These are phyloP conservation scores for Fusarium algeriense DNA, from an alignment of 2,329 filamentous ascomycete genomes.

Conservation along the genomic window DNA sequence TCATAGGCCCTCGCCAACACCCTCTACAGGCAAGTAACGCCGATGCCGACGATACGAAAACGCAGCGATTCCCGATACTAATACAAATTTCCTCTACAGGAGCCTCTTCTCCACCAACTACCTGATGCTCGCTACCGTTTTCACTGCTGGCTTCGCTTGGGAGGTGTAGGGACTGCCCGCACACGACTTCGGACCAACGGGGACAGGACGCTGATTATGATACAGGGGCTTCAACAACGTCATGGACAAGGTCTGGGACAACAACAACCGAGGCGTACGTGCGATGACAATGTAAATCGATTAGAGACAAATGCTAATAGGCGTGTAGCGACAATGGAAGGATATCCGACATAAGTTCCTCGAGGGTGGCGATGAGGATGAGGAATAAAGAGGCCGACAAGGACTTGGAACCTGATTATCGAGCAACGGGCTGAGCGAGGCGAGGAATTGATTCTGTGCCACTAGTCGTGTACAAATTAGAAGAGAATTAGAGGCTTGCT, in stretches of 20 bases:
- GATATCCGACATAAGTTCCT: slow-evolving; percentile 95
- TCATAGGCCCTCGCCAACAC: slow-evolving; percentile 54
- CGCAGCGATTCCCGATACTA: slow-evolving; percentile 40
- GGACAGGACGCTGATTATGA: slow-evolving; percentile 49
- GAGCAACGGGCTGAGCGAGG: slow-evolving; percentile 36
- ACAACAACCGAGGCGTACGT: slow-evolving; percentile 90
- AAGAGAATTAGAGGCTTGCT: slow-evolving; percentile 48
- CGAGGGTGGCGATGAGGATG: slow-evolving; percentile 69
- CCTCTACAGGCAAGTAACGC: slow-evolving; percentile 56
- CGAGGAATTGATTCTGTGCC: slow-evolving; percentile 43
- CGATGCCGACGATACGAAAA: slow-evolving; percentile 33
- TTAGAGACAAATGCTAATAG: slow-evolving; percentile 45
- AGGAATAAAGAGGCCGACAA: slow-evolving; percentile 37
- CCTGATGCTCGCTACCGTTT: slow-evolving; percentile 88
- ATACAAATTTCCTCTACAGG: slow-evolving; percentile 62
- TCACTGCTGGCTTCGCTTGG: slow-evolving; percentile 87
- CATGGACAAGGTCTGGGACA: slow-evolving; percentile 91
- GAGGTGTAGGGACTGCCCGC: slow-evolving; percentile 79
- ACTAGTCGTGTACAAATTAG: slow-evolving; percentile 53
- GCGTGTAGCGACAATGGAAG: slow-evolving; percentile 94
- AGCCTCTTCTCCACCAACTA: slow-evolving; percentile 87
- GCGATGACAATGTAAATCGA: not conserved
- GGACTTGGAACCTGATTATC: slow-evolving; percentile 22
- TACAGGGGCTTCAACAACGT: slow-evolving; percentile 82
- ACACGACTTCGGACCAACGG: slow-evolving; percentile 32